Evolutionary conservation across 352 stramenopile genomes (phyloP).

Genomic region (Ophiocytium majus): DNA sequence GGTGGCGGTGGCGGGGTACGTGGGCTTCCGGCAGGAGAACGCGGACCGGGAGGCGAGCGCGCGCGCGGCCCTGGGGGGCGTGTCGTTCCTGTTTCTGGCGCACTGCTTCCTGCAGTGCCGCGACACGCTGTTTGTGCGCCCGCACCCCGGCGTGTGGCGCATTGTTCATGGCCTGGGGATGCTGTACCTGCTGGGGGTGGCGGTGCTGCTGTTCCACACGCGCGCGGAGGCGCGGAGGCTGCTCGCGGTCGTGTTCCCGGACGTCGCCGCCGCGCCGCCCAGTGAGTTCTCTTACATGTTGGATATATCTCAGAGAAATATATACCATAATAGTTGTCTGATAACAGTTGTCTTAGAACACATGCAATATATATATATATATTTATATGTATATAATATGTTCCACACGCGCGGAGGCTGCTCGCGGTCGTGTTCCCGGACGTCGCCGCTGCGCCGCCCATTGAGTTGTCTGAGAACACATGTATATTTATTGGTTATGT

Average conservation of each 20-base stretch:
- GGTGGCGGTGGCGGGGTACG: neutral
- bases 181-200: conserved; percentile 82
- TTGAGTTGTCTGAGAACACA: too few relatives aligned
- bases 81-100: conserved; percentile 55
- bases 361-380: too few relatives aligned
- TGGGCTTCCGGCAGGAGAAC: conserved; percentile 47
- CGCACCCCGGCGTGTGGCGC: conserved; percentile 82
- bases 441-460: neutral
- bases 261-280: conserved; percentile 20
- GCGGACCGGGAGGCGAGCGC: conserved; percentile 44
- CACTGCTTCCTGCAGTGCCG: conserved; percentile 59
- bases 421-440: conserved; percentile 45
- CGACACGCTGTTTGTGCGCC: conserved; percentile 59
- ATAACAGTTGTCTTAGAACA: too few relatives aligned
- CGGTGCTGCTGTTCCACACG: conserved; percentile 73
- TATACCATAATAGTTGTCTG: too few relatives aligned
- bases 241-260: conserved; percentile 40
- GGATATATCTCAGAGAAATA: too few relatives aligned
- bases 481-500: too few relatives aligned
- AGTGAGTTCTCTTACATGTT: too few relatives aligned
- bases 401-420: conserved; percentile 40
- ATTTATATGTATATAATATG: too few relatives aligned
- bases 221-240: conserved; percentile 42
- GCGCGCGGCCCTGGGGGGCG: conserved; percentile 36
- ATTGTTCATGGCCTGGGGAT: conserved; percentile 82